These are phyloP conservation scores for Rubia tinctorum DNA, from an alignment of 305 asterid species.

Conservation along the genomic window DNA sequence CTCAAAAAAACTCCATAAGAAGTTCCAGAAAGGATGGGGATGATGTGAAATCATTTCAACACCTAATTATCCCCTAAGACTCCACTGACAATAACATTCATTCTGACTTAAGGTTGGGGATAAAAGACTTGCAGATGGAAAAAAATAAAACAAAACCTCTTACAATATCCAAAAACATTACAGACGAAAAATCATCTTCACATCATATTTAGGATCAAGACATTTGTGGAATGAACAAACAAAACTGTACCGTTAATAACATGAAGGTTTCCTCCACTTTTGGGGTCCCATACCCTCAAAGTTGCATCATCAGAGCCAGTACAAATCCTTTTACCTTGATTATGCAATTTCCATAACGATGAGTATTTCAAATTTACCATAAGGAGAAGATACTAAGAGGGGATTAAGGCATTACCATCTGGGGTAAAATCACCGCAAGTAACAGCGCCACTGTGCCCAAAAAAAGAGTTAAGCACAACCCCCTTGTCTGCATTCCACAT, in stretches of 20 bases:
- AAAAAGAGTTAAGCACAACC: conserved; percentile 46
- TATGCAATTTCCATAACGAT: conserved; percentile 8
- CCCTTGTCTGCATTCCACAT: conserved; percentile 88
- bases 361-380: background rate
- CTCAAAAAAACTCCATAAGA: background rate
- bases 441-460: conserved; percentile 68
- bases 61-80: background rate
- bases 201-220: background rate
- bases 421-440: conserved; percentile 92
- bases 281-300: conserved; percentile 84
- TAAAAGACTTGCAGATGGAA: background rate
- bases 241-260: conserved; percentile 57
- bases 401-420: conserved; percentile 51
- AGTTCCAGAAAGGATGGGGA: background rate
- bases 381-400: background rate
- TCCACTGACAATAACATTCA: background rate
- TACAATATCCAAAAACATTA: background rate
- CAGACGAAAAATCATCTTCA: background rate
- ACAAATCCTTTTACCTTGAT: conserved; percentile 66
- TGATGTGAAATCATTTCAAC: background rate
- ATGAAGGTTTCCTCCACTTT: conserved; percentile 54
- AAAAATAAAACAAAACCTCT: background rate
- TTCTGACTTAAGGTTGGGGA: background rate
- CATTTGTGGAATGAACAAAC: background rate
- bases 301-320: conserved; percentile 91